Evolutionary conservation across 306 rosid species (phyloP).

Genomic region (Quercus wislizeni): DNA sequence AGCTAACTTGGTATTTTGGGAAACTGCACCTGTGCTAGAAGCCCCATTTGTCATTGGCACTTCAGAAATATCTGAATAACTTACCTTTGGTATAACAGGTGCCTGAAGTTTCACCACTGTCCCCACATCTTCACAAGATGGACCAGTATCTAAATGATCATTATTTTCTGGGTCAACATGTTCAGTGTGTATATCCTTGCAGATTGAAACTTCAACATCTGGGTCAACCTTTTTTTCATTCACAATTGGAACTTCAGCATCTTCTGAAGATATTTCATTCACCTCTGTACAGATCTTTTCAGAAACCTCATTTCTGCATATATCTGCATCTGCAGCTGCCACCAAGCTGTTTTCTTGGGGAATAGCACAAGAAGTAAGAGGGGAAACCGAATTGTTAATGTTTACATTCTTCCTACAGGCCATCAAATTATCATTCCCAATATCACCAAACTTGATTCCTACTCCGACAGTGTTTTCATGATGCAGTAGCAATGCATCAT

Average conservation of each 20-base stretch:
- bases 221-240: conserved; percentile 31
- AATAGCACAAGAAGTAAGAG: conserved; percentile 20
- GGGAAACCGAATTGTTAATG: conserved; percentile 28
- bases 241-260: conserved; percentile 17
- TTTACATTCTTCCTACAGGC: conserved; percentile 46
- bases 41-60: conserved; percentile 25
- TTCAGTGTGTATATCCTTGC: conserved; percentile 36
- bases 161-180: conserved; percentile 31
- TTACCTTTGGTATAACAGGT: conserved; percentile 29
- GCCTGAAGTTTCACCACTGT: conserved; percentile 27
- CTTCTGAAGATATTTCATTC: conserved; percentile 34
- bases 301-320: conserved; percentile 27
- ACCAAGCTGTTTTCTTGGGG: conserved; percentile 38
- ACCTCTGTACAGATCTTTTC: conserved; percentile 37
- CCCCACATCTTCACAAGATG: conserved; percentile 22
- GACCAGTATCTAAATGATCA: conserved; percentile 20
- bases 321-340: conserved; percentile 28
- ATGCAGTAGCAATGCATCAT: conserved; percentile 42
- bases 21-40: conserved; percentile 25
- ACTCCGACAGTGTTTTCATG: conserved; percentile 52
- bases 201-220: conserved; percentile 29
- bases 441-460: conserved; percentile 89
- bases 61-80: conserved; percentile 26
- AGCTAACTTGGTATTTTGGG: conserved; percentile 32
- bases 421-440: conserved; percentile 65